Conservation (phyloP, 495 filamentous ascomycete species). For the Rostrohypoxylon terebratum region DNA sequence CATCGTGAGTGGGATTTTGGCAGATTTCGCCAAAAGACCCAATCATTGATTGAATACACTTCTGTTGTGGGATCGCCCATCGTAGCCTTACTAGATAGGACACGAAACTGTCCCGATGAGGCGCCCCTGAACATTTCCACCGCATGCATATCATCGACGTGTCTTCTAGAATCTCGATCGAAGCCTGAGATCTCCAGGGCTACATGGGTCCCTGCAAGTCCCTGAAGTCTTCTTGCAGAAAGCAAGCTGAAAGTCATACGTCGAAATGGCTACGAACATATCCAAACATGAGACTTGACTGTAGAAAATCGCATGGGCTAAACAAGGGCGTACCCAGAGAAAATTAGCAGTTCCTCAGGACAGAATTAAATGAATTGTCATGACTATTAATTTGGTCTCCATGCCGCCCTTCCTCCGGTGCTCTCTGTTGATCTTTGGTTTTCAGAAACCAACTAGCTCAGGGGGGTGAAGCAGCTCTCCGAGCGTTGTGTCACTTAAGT, state of each 20-base stretch:
- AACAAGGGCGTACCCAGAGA: neutral
- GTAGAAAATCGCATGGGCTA: neutral
- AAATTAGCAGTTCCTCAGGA: neutral
- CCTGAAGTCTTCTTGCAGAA: slow-evolving; percentile 1
- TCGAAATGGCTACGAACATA: neutral
- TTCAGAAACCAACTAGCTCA: slow-evolving; percentile 8
- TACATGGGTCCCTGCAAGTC: slow-evolving; percentile 22
- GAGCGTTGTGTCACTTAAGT: slow-evolving; percentile 30
- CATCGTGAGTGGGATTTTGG: slow-evolving; percentile 43
- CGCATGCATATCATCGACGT: slow-evolving; percentile 34
- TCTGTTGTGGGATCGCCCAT: slow-evolving; percentile 32
- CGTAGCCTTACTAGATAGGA: slow-evolving; percentile 36
- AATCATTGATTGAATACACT: slow-evolving; percentile 36
- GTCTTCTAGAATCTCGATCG: slow-evolving; percentile 50
- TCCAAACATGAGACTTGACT: neutral
- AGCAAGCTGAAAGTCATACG: neutral
- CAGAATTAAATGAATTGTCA: neutral
- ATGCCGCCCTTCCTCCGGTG: neutral
- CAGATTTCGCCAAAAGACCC: slow-evolving; percentile 48
- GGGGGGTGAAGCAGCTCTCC: slow-evolving; percentile 28
- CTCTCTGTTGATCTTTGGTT: neutral
- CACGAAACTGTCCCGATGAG: slow-evolving; percentile 37
- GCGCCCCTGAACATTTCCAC: slow-evolving; percentile 37
- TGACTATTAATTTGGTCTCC: neutral
- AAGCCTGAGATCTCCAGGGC: slow-evolving; percentile 33